phyloP scores from a whole-genome alignment of 495 filamentous ascomycete species.

The Aspergillus asperescens region DNA sequence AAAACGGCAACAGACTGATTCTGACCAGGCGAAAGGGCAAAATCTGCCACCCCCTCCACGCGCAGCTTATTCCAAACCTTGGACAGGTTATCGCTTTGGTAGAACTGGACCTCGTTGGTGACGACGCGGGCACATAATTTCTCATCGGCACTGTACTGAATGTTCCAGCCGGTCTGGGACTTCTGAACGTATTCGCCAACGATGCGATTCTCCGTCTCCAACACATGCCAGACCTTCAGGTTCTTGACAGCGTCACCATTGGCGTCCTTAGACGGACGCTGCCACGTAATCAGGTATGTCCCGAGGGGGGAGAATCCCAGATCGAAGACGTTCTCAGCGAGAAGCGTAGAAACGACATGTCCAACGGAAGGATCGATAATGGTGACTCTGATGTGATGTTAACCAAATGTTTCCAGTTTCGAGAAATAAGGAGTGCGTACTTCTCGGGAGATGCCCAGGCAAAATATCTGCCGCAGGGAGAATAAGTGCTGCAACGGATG shows the following conservation, averaged over 20 bases:
- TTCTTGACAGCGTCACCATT: conserved; percentile 91
- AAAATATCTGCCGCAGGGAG: conserved; percentile 89
- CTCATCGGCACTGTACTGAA: conserved; percentile 95
- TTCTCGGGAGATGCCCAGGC: conserved; percentile 86
- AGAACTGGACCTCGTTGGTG: conserved; percentile 97
- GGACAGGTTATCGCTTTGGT: conserved; percentile 73
- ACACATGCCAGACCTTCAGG: conserved; percentile 87
- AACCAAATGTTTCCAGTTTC: neutral
- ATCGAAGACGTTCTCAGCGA: conserved; percentile 80
- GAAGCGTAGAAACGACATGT: conserved; percentile 66
- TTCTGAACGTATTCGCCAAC: conserved; percentile 91
- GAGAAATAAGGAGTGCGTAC: conserved; percentile 37
- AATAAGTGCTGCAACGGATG: conserved; percentile 89
- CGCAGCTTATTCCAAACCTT: conserved; percentile 93
- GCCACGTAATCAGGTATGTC: conserved; percentile 93
- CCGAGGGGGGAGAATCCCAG: conserved; percentile 89
- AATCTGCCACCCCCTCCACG: conserved; percentile 85
- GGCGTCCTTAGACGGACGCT: conserved; percentile 86
- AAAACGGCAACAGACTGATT: conserved; percentile 89
- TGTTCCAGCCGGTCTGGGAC: conserved; percentile 90
- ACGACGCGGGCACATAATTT: conserved; percentile 84
- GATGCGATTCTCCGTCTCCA: conserved; percentile 57
- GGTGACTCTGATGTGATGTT: conserved; percentile 57
- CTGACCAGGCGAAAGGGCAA: conserved; percentile 82
- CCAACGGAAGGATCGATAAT: conserved; percentile 79